Base-by-base conservation (phyloP, 345 rosid species). In the Rhodomyrtus tomentosa region DNA sequence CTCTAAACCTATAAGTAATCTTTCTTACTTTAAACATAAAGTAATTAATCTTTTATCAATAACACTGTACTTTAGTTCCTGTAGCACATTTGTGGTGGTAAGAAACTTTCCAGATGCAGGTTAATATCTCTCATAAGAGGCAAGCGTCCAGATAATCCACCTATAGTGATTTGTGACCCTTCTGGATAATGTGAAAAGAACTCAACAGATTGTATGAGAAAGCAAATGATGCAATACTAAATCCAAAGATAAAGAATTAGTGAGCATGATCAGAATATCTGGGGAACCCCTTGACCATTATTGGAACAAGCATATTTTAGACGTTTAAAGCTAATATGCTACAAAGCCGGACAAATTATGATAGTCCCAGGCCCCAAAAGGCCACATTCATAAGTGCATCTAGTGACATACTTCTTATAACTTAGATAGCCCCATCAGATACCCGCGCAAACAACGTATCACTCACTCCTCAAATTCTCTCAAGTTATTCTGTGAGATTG, bases 121-220 rank as follows among this genome's bases (percentile, higher is more conserved):
- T 87, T 91, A 90, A 85, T 73, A 76, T 91, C 91, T 93, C 84
- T 95, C 98, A 82, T 95, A 96, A 85, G 95, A 89, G 68, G 91
- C 94, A 84, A 96, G 95, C 89, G 94, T 96, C 98, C 98, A 96
- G 53, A 95, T 93, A 88, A 96, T 93, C 98, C 95, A 95, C 89
- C 91, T 94, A 91, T 93, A 95, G 87, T 96, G 99, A 91, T 96
- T 96, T 56, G 73, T 79, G 73, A 95, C 92, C 99, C 99, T 94
- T 91, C 99, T 96, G 86, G 85, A 74, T 42, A 62, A 32, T 16
- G 24, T 32, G 42, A 62, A 62, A 16, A 32, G 76, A 62, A 62
- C 24, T 32, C 42, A 62, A 40, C 22, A 0, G 42, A 62, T 32
- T 62, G 74, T 32, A 32, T 62, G 42, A 62, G 42, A 62, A 62